phyloP scores from a whole-genome alignment of 2,329 filamentous ascomycete species.

The Cordyceps cateniannulata region DNA sequence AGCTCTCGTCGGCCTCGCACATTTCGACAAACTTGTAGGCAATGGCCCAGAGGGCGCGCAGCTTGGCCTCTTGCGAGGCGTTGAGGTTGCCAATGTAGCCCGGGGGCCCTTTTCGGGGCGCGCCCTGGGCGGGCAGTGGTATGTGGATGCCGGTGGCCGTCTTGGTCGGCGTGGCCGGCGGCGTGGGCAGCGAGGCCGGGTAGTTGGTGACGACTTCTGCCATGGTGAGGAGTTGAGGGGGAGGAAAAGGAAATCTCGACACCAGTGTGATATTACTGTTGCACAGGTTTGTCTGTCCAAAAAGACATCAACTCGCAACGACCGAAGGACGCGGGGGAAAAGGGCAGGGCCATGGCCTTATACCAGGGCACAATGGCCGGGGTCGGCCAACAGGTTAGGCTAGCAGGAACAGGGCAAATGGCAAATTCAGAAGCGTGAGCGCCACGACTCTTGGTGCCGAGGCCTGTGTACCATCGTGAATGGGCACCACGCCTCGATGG shows the following conservation, averaged over 20 bases:
- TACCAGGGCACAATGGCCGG: background rate
- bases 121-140: background rate
- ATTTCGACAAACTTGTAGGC: constrained; percentile 68
- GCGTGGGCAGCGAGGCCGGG: background rate
- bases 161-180: constrained; percentile 1
- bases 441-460: constrained; percentile 2
- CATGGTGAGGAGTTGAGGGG: background rate
- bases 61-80: constrained; percentile 70
- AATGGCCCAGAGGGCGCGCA: constrained; percentile 73
- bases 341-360: constrained; percentile 3
- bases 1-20: constrained; percentile 16
- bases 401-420: background rate
- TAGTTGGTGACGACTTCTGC: background rate
- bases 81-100: constrained; percentile 77
- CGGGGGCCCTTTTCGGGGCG: constrained; percentile 33
- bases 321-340: background rate
- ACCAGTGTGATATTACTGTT: no score
- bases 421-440: background rate
- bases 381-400: background rate
- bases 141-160: background rate
- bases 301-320: background rate
- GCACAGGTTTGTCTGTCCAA: background rate
- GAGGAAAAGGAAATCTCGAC: background rate
- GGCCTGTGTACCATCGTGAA: constrained; percentile 2
- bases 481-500: background rate